A percentile compares a stretch with the other conserved stretches of the same genome.
Evolutionary conservation across 805 yeast genomes (phyloP).

Genomic region (Candida saitoana): DNA sequence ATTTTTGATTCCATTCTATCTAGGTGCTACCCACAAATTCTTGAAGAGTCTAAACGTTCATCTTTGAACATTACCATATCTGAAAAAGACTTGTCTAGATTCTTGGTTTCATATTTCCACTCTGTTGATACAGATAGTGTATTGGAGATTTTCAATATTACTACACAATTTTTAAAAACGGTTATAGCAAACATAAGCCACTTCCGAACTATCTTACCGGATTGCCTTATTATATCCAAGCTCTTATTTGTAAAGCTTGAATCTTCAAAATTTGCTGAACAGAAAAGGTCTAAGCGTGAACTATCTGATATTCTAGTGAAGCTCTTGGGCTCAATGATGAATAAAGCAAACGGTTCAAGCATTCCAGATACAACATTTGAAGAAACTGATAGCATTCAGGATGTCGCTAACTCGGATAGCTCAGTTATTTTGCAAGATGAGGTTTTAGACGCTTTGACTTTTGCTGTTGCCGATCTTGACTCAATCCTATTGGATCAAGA

Average conservation of each 20-base stretch:
- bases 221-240: constrained; percentile 49
- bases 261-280: constrained; percentile 59
- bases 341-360: constrained; percentile 10
- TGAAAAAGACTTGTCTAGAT: constrained; percentile 43
- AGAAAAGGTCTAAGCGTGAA: constrained; percentile 57
- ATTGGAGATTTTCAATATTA: constrained; percentile 70
- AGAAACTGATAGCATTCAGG: constrained; percentile 1
- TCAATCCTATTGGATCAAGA: constrained; percentile 56
- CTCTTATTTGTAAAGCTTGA: constrained; percentile 53
- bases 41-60: constrained; percentile 36
- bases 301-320: constrained; percentile 36
- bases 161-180: constrained; percentile 58
- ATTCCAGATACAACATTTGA: constrained; percentile 3
- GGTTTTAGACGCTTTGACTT: constrained; percentile 30
- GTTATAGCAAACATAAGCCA: constrained; percentile 42
- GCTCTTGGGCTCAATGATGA: constrained; percentile 19
- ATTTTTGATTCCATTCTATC: constrained; percentile 53
- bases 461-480: constrained; percentile 35
- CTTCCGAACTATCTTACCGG: constrained; percentile 50
- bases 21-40: constrained; percentile 35
- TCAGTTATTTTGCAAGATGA: constrained; percentile 33
- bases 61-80: constrained; percentile 45
- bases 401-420: background rate
- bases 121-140: constrained; percentile 72
- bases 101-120: constrained; percentile 57